Evolutionary conservation across 768 basidiomycete species (phyloP).

Genomic region (Naganishia randhawae): DNA sequence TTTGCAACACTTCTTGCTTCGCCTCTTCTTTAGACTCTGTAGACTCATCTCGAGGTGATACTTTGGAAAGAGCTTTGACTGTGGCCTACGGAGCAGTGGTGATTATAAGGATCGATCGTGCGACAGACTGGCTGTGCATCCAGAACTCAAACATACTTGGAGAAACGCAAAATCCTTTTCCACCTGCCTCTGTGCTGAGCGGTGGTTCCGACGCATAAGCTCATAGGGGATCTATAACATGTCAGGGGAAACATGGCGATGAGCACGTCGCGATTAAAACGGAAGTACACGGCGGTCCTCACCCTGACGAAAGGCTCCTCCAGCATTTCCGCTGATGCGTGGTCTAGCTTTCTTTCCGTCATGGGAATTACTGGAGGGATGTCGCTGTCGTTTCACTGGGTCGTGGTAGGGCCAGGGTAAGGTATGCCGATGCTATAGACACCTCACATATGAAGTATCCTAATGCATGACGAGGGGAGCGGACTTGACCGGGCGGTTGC

Average conservation of each 20-base stretch:
- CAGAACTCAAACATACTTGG: conserved; percentile 34
- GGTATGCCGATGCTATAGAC: not conserved
- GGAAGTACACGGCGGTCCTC: conserved; percentile 19
- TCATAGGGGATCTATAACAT: conserved; percentile 46
- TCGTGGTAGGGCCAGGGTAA: not conserved
- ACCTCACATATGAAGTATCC: not conserved
- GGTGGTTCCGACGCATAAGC: conserved; percentile 44
- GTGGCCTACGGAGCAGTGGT: not conserved
- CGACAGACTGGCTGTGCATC: not conserved
- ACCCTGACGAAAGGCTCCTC: conserved; percentile 48
- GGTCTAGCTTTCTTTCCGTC: conserved; percentile 25
- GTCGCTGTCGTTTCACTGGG: not conserved
- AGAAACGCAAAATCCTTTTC: conserved; percentile 49
- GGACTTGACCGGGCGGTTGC: not conserved
- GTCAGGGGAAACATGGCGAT: not conserved
- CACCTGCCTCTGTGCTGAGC: conserved; percentile 48
- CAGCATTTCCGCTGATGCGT: conserved; percentile 34
- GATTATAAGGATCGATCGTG: not conserved
- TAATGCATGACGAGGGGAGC: not conserved
- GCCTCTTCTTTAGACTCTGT: conserved; percentile 25
- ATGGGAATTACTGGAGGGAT: not conserved
- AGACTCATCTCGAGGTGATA: conserved; percentile 27
- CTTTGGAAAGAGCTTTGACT: conserved; percentile 17
- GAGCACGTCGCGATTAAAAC: not conserved
- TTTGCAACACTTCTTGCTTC: conserved; percentile 22